Evolutionary conservation across 2,329 filamentous ascomycete species (phyloP), one percentile per base, ranked within the genome.

Genomic region (Hymenoscyphus fructigenus): DNA sequence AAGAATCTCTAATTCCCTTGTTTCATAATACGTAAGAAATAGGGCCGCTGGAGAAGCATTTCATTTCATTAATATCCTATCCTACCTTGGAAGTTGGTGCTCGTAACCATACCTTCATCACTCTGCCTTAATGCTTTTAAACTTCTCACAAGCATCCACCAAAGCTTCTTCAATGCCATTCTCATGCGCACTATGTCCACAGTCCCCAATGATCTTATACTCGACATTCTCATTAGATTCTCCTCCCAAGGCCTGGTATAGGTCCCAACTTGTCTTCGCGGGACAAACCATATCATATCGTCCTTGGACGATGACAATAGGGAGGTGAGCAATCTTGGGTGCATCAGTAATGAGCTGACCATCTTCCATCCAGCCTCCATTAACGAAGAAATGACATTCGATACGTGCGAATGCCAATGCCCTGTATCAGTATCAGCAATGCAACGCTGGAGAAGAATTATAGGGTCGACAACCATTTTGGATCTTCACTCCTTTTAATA

Each of bases 201-300:
- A 64, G 61, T 72, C 68, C 2, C 56, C 65, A 23, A 73, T 57
- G 58, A 75, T 69, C 58, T 64, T 68, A 62, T 74, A 74, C 60
- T 74, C 68, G 5, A 74, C 69, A 23, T 71, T 72, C 38, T 20
- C 47, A 60, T 74, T 74, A 6, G 60, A 57, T 50, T 67, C 61
- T 57, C 74, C 74, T 41, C 73, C 74, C 62, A 78, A 74, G 5
- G 75, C 75, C 63, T 80, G 75, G 60, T 80, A 78, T 44, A 82
- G 63, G 12, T 78, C 77, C 78, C 78, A 81, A 20, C 78, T 78
- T 20, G 78, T 79, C 63, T 77, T 75, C 2, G 79, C 75, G 5
- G 80, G 78, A 66, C 79, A 81, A 3, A 81, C 77, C 15, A 81
- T 70, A 70, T 81, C 80, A 60, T 81, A 80, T n/a, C 80, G 75